Percentiles rank a stretch among this genome's conserved stretches.
Conservation (phyloP, 257 asterid genomes). For the Leptodermis oblonga region DNA sequence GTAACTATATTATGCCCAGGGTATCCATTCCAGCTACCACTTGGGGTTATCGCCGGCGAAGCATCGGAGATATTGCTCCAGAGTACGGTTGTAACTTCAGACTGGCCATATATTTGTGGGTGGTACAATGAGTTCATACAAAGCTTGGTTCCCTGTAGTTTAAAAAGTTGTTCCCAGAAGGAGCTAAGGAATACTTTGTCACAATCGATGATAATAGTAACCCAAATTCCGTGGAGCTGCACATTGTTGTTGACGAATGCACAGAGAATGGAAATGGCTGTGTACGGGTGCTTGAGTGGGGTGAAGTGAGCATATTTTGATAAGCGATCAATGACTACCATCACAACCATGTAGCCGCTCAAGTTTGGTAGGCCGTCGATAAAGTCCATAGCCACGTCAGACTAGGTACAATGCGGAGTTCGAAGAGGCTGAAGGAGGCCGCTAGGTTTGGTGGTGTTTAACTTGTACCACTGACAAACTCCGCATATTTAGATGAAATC, state of each 20-base stretch:
- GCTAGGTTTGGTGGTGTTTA: not conserved
- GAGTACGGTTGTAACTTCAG: not conserved
- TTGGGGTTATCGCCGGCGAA: not conserved
- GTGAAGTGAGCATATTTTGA: too few relatives aligned
- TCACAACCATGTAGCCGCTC: too few relatives aligned
- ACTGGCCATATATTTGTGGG: not conserved
- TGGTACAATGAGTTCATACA: not conserved
- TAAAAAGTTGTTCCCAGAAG: not conserved
- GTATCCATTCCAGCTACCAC: not conserved
- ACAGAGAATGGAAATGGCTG: too few relatives aligned
- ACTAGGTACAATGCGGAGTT: too few relatives aligned
- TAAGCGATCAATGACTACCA: too few relatives aligned
- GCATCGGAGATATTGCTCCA: not conserved
- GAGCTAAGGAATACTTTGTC: not conserved
- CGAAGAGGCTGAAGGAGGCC: too few relatives aligned
- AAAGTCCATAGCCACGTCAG: not conserved
- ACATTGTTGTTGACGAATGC: not conserved
- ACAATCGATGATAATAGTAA: not conserved
- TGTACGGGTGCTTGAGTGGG: too few relatives aligned
- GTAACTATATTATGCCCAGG: not conserved
- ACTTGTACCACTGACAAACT: not conserved
- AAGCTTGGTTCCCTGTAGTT: not conserved
- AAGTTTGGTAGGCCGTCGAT: not conserved
- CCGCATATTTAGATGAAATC: not conserved
- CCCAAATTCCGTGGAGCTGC: not conserved